Conservation (phyloP, 192 early-diverging fungal genomes). For the Spinellus fusiger region DNA sequence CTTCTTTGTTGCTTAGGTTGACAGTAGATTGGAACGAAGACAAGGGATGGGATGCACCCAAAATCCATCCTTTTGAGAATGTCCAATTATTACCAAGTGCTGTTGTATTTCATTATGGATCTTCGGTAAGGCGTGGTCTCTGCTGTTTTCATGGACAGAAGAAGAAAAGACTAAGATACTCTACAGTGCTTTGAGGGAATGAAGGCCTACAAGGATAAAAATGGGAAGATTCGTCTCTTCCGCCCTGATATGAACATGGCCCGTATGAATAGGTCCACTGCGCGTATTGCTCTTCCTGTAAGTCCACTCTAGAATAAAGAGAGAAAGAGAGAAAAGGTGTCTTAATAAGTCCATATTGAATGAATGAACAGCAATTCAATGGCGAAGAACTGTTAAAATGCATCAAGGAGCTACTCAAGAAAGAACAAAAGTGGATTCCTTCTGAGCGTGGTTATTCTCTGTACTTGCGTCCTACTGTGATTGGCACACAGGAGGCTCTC, state of each 20-base stretch:
- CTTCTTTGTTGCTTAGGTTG: conserved; percentile 27
- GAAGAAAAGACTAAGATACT: background rate
- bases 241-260: conserved; percentile 98
- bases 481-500: conserved; percentile 78
- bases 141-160: background rate
- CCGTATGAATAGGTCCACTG: conserved; percentile 72
- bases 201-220: conserved; percentile 88
- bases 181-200: conserved; percentile 83
- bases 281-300: conserved; percentile 79
- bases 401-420: conserved; percentile 77
- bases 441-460: conserved; percentile 86
- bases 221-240: conserved; percentile 86
- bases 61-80: conserved; percentile 82
- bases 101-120: conserved; percentile 90
- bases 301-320: conserved; percentile 12
- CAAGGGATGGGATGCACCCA: conserved; percentile 74
- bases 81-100: conserved; percentile 77
- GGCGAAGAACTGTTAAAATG: conserved; percentile 69
- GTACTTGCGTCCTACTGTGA: conserved; percentile 90
- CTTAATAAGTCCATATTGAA: too few species aligned
- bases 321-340: too few species aligned
- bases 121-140: conserved; percentile 45
- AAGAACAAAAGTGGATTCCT: conserved; percentile 88
- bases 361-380: conserved; percentile 53
- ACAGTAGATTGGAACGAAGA: conserved; percentile 72